phyloP scores from a whole-genome alignment of 352 stramenopile species.

The Pythium pyrilobum region DNA sequence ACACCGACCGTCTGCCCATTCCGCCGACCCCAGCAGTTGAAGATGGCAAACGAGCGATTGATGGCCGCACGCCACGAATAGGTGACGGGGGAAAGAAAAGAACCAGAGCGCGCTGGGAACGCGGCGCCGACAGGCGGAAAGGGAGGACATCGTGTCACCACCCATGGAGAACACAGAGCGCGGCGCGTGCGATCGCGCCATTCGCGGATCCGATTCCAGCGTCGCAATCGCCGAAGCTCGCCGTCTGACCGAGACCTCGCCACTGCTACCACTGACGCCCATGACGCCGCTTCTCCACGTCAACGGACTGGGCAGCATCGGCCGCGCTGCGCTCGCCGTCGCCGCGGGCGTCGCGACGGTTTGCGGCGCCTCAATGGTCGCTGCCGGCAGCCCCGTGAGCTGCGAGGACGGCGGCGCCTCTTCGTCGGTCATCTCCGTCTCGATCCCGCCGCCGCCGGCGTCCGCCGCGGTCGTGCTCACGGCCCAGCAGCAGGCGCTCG shows the following conservation, averaged over 20 bases:
- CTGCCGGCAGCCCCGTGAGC: neutral
- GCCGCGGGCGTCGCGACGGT: constrained; percentile 1
- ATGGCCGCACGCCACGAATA: neutral
- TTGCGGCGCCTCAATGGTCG: neutral
- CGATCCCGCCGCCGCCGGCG: neutral
- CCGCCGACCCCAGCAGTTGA: too few relatives aligned
- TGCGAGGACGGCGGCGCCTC: too few relatives aligned
- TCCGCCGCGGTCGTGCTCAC: neutral
- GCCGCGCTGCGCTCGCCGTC: constrained; percentile 1
- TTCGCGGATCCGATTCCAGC: neutral
- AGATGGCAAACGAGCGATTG: neutral
- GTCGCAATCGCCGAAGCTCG: too few relatives aligned
- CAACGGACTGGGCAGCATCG: neutral
- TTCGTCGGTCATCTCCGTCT: neutral
- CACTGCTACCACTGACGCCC: neutral
- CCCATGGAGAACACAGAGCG: neutral
- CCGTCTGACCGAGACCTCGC: neutral
- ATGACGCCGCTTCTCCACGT: neutral
- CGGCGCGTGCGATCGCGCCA: neutral
- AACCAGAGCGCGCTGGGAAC: neutral
- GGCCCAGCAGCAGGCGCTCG: constrained; percentile 11
- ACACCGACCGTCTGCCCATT: too few relatives aligned
- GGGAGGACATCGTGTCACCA: neutral
- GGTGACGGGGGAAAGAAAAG: neutral
- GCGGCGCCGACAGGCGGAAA: neutral